Conservation (phyloP, 1,139 yeast genomes). For the Pichia kudriavzevii region DNA sequence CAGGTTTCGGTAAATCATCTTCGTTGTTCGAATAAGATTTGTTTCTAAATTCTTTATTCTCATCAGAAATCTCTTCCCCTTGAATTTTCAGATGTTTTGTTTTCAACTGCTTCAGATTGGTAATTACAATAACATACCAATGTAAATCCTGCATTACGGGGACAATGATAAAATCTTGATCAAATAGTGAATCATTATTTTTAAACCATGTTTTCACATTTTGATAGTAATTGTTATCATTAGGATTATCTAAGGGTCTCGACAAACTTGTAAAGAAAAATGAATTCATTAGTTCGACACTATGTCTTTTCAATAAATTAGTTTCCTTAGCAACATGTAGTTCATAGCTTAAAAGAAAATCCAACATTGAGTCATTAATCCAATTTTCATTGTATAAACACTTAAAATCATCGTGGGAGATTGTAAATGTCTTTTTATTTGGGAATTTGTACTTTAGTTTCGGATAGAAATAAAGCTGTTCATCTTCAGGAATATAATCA, state of each 20-base stretch:
- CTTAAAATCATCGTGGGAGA: constrained; percentile 55
- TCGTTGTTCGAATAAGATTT: too few relatives aligned
- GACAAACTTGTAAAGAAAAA: constrained; percentile 71
- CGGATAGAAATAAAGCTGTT: constrained; percentile 39
- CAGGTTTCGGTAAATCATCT: too few relatives aligned
- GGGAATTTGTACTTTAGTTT: constrained; percentile 42
- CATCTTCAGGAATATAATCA: constrained; percentile 22
- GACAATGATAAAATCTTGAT: constrained; percentile 54
- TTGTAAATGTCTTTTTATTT: constrained; percentile 41
- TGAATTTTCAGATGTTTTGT: constrained; percentile 5
- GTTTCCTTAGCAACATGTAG: constrained; percentile 33
- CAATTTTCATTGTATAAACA: constrained; percentile 65
- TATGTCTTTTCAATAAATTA: constrained; percentile 22
- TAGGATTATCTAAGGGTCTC: constrained; percentile 20
- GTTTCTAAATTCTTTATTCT: too few relatives aligned
- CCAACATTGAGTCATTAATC: constrained; percentile 70
- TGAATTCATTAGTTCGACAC: constrained; percentile 69
- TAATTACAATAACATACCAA: constrained; percentile 80
- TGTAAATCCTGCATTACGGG: constrained; percentile 81
- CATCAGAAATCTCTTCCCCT: not conserved
- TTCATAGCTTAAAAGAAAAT: constrained; percentile 58
- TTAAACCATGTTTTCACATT: constrained; percentile 77
- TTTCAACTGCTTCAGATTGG: constrained; percentile 37
- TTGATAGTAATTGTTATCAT: constrained; percentile 40
- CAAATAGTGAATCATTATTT: constrained; percentile 53